phyloP scores from a whole-genome alignment of 2,329 filamentous ascomycete genomes.

The Coniella lustricola region DNA sequence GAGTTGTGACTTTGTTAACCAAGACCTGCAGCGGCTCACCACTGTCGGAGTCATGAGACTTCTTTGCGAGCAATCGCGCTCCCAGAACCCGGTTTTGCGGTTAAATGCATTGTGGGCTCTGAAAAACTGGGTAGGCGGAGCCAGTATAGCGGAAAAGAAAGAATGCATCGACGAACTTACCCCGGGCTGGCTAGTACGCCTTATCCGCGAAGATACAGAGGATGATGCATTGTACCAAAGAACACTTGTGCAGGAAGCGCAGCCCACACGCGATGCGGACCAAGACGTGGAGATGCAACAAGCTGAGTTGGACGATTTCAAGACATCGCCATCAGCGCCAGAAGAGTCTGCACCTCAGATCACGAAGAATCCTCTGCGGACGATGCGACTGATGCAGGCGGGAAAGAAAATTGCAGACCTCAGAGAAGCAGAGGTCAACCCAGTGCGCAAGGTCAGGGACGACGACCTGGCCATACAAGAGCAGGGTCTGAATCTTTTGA shows the following conservation, averaged over 20 bases:
- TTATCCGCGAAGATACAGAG: conserved; percentile 61
- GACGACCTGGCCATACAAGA: conserved; percentile 85
- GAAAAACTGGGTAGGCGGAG: conserved; percentile 77
- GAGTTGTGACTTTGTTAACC: conserved; percentile 16
- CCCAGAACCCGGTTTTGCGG: conserved; percentile 68
- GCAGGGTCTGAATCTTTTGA: conserved; percentile 80
- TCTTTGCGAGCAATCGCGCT: conserved; percentile 79
- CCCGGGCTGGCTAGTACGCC: conserved; percentile 70
- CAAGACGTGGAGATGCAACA: conserved; percentile 53
- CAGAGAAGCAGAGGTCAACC: conserved; percentile 62
- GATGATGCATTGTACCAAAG: conserved; percentile 40
- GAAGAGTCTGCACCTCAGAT: conserved; percentile 14
- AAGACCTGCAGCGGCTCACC: conserved; percentile 54
- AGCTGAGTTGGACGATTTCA: conserved; percentile 33
- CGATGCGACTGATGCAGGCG: conserved; percentile 40
- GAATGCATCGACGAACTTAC: conserved; percentile 70
- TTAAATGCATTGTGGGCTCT: conserved; percentile 88
- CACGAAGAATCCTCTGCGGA: conserved; percentile 23
- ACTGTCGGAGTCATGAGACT: conserved; percentile 67
- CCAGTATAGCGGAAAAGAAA: conserved; percentile 66
- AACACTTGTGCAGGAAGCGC: conserved; percentile 15
- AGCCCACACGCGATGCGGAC: conserved; percentile 33
- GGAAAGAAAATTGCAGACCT: conserved; percentile 43
- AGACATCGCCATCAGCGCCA: conserved; percentile 18
- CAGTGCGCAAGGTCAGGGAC: conserved; percentile 59